A percentile compares a stretch with the other conserved stretches of the same genome.
Evolutionary conservation across 2,329 filamentous ascomycete species (phyloP).

Genomic region (Nothophaeocryptopus gaeumannii): DNA sequence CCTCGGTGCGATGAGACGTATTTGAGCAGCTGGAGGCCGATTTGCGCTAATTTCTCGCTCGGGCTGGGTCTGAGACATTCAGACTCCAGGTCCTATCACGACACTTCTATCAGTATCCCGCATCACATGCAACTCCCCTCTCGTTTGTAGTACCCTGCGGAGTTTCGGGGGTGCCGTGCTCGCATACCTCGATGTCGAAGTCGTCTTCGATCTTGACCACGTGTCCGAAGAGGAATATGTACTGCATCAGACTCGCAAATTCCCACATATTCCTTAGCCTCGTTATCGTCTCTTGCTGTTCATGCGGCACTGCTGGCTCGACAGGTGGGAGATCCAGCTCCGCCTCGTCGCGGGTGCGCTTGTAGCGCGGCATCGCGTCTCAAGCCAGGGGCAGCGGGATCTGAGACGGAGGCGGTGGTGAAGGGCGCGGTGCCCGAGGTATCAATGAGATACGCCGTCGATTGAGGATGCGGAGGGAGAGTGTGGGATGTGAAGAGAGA

Average conservation of each 20-base stretch:
- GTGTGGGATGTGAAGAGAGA: too few relatives aligned
- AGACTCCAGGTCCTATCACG: conserved; percentile 72
- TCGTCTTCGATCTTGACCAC: conserved; percentile 85
- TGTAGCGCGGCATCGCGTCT: conserved; percentile 51
- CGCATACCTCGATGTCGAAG: conserved; percentile 79
- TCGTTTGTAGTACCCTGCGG: too few relatives aligned
- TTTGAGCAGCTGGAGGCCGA: conserved; percentile 85
- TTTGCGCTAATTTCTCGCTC: conserved; percentile 71
- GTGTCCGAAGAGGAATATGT: conserved; percentile 85
- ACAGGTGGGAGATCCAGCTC: conserved; percentile 39
- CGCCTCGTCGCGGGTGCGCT: conserved; percentile 55
- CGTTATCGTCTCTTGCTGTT: conserved; percentile 52
- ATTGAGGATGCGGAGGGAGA: too few relatives aligned
- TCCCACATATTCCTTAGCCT: conserved; percentile 89
- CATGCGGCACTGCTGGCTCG: conserved; percentile 25
- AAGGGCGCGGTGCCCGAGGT: neutral
- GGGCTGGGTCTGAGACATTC: conserved; percentile 77
- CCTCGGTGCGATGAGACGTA: conserved; percentile 91
- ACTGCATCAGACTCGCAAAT: conserved; percentile 91
- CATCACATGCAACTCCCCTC: too few relatives aligned
- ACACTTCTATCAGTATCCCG: conserved; percentile 27
- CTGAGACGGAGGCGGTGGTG: neutral
- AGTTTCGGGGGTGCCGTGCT: conserved; percentile 6
- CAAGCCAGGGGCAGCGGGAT: neutral
- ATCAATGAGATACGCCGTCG: too few relatives aligned